Evolutionary conservation across 768 basidiomycete species (phyloP).

Genomic region (Suillus ampliporus): DNA sequence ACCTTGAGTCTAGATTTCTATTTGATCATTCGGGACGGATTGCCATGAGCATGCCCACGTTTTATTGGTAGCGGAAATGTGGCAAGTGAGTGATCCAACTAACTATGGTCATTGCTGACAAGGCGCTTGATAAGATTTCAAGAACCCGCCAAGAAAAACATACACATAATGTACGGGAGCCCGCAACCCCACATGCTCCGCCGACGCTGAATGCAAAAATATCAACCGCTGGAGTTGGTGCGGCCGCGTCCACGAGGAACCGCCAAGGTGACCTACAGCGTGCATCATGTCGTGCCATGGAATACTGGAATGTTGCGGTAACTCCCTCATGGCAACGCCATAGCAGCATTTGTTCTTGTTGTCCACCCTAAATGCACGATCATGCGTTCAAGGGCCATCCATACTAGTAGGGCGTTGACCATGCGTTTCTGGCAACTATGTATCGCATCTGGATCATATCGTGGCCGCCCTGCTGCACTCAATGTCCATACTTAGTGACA

Average conservation of each 20-base stretch:
- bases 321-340: conserved; percentile 1
- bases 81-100: neutral
- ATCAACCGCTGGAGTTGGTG: conserved; percentile 5
- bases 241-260: neutral
- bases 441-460: neutral
- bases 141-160: neutral
- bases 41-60: neutral
- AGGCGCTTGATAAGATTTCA: neutral
- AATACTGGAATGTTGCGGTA: neutral
- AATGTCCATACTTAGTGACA: neutral
- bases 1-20: too few species aligned
- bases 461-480: neutral
- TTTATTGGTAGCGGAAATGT: neutral
- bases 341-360: neutral
- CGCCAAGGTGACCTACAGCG: neutral
- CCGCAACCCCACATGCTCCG: conserved; percentile 2
- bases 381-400: conserved; percentile 1
- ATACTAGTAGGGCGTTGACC: neutral
- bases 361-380: conserved; percentile 3
- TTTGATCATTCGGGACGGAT: neutral
- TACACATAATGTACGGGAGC: neutral
- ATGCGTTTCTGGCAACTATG: neutral
- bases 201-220: neutral
- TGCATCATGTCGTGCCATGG: neutral
- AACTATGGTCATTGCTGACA: neutral